Base-by-base conservation (phyloP, 2,329 filamentous ascomycete genomes). In the Talaromyces verruculosus region DNA sequence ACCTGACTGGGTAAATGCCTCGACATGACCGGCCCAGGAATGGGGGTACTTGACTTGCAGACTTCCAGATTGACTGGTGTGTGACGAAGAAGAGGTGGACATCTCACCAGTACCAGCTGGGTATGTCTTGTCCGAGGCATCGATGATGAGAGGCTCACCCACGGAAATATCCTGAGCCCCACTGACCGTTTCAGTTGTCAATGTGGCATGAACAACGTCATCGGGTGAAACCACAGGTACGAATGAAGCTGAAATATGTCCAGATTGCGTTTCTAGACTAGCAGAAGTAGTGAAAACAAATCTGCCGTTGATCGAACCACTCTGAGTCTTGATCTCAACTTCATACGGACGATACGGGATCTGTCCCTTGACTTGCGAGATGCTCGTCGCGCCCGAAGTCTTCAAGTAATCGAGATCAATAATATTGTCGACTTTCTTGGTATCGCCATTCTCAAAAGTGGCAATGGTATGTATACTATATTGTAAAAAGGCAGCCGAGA, bases 231-330 rank as follows among this genome's bases (percentile, higher is more conserved):
- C 35, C 10, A 66, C 37, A 10, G 65, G 65, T 13, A 51, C 25
- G 5, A 66, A 33, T 2, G 53, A 43, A 2, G 65, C 43, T 6
- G 60, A 43, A 28, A 66, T 66, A 7, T 72, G 75, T 33, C 87
- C 87, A 58, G 75, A 76, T 0, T 75, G 69, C 10, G 84, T 81
- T 3, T 78, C 76, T 28, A 80, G 72, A 68, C 87, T 78, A 5
- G 77, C 73, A 49, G 84, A 80, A 28, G 80, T 77, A 1, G 83
- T 76, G 35, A 86, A 80, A 5, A 85, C 76, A 68, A 86, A 77
- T 61, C 79, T 77, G 79, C 74, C 76, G 5, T 65, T 67, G 41
- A 77, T 71, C 30, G 67, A 70, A n/a, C 76, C 76, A 22, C 68
- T 70, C 5, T 63, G 51, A 8, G 72, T 74, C 25, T 70, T 66